Evolutionary conservation across 2,329 filamentous ascomycete genomes (phyloP).

Genomic region (Fusarium scirpi): DNA sequence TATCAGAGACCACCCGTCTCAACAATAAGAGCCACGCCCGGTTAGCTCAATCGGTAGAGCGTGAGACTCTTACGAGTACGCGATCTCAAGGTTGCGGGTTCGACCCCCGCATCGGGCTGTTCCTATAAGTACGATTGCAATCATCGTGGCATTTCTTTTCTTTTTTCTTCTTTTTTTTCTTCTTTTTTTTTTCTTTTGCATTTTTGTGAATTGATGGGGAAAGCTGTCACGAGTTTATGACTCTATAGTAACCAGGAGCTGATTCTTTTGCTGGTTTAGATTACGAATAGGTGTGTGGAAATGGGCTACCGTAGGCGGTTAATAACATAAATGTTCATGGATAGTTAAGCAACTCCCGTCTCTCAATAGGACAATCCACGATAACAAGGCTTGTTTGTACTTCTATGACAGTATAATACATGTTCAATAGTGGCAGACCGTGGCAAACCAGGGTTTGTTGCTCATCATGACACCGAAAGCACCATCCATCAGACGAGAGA

Average conservation of each 20-base stretch:
- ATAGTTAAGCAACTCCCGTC: not conserved
- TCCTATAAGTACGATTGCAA: conserved; percentile 49
- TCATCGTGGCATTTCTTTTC: conserved; percentile 38
- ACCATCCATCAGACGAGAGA: not conserved
- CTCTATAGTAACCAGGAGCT: not conserved
- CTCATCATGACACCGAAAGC: not conserved
- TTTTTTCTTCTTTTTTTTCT: too few species aligned
- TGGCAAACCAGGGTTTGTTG: not conserved
- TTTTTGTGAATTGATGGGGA: not conserved
- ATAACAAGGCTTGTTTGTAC: too few species aligned
- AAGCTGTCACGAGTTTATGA: not conserved
- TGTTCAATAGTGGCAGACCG: not conserved
- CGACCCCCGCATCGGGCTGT: conserved; percentile 60
- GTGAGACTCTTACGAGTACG: conserved; percentile 70
- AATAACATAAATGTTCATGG: not conserved
- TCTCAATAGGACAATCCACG: not conserved
- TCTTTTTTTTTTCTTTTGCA: too few species aligned
- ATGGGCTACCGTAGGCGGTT: not conserved
- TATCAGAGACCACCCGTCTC: not conserved
- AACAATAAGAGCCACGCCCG: conserved; percentile 50
- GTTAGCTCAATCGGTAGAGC: conserved; percentile 65
- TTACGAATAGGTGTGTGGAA: not conserved
- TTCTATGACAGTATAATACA: not conserved
- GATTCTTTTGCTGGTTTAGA: not conserved
- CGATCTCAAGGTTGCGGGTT: conserved; percentile 69